Base-by-base conservation (phyloP, 140 eudicot species). In the Senecio squalidus region DNA sequence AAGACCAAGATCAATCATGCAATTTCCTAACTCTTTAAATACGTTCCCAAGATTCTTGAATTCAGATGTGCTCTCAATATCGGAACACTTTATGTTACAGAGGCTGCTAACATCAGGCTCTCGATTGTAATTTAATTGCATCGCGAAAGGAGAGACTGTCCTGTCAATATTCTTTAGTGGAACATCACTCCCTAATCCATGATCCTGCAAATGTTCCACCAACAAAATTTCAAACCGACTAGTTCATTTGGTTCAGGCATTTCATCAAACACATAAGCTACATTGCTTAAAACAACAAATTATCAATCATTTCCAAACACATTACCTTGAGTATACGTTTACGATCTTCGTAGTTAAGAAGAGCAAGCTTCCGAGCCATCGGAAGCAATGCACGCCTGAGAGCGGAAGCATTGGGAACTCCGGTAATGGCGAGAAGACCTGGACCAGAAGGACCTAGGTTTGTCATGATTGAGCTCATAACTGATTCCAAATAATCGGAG, bases 171-270 rank as follows among this genome's bases (percentile, higher is more conserved):
- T 84, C 81, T 86, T 91, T 57, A 91, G 50, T 10, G 98, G 81
- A 26, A 86, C 92, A 68, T 91, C 98, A 79, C 95, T 91, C 62
- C 98, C 98, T 80, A 91, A 59, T 31, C 84, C 85, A 59, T 86
- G 90, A 62, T 81, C 96, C 98, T 91, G 64, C 69, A 66, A 30
- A 62, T 31, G 25, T 22, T 22, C 7, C 38, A 43, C 61, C 51
- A 39, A 38, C 3, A 36, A 49, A 24, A 44, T 0, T 2, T 14
- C 17, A 1, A 17, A 3, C 9, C 17, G 2, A 5, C 0, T 7
- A 14, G 4, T 14, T 6, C 8, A 24, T 14, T 26, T 26, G 3
- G 58, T 51, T 55, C 25, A 58, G 54, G 57, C 69, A 66, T 62
- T 64, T 59, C 56, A 74, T 74, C 67, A 15, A 72, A 55, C 50